Evolutionary conservation across 441 rosid species (phyloP).

Genomic region (Adansonia gregorii): DNA sequence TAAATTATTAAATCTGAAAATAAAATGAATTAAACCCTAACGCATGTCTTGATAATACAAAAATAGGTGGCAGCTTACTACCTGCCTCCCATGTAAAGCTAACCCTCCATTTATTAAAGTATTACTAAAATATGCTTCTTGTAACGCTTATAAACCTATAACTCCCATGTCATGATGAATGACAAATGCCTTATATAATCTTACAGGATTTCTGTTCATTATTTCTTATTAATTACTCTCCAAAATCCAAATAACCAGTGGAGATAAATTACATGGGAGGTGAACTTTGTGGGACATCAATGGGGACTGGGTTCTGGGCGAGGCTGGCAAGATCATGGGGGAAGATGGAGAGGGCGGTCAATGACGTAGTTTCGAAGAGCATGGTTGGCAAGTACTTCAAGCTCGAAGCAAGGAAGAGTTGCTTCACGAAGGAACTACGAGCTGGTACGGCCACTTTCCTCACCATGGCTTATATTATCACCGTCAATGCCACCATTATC

Average conservation of each 20-base stretch:
- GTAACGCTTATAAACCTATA: not conserved
- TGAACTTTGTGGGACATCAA: conserved; percentile 29
- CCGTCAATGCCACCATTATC: conserved; percentile 80
- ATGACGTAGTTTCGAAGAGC: conserved; percentile 62
- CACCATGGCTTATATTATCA: conserved; percentile 88
- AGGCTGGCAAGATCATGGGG: conserved; percentile 42
- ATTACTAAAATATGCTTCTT: not conserved
- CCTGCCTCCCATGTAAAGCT: not conserved
- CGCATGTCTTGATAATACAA: not conserved
- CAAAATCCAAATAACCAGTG: conserved; percentile 19
- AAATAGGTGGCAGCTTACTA: not conserved
- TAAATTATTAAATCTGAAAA: too few relatives aligned
- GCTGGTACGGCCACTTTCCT: conserved; percentile 88
- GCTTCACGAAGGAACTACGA: conserved; percentile 78
- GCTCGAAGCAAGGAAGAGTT: conserved; percentile 62
- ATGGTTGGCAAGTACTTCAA: conserved; percentile 63
- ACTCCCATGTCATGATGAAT: not conserved
- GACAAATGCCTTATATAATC: conserved; percentile 20
- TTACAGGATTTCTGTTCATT: not conserved
- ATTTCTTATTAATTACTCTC: conserved; percentile 29
- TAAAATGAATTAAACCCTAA: too few relatives aligned
- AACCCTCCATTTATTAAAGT: not conserved
- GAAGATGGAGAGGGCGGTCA: conserved; percentile 53
- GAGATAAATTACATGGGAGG: conserved; percentile 36
- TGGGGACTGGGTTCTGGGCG: conserved; percentile 32